Conservation (phyloP, 2,329 filamentous ascomycete species). For the Sclerotinia borealis region DNA sequence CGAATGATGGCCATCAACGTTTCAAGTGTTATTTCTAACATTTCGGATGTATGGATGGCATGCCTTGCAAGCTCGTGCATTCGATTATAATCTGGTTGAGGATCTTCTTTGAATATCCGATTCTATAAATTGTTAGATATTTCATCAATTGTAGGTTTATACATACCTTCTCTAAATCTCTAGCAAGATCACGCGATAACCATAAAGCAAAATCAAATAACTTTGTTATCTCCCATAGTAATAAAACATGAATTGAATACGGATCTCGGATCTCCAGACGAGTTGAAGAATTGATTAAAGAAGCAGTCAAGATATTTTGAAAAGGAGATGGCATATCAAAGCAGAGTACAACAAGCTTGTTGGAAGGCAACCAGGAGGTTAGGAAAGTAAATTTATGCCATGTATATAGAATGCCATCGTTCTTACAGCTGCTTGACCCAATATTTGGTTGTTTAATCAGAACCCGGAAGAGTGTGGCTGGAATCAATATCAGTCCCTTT, state of each 20-base stretch:
- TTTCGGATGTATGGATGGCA: constrained; percentile 3
- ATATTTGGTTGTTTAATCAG: background rate
- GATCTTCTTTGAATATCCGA: background rate
- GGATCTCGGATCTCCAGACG: background rate
- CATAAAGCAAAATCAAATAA: constrained; percentile 3
- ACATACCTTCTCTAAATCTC: constrained; percentile 3
- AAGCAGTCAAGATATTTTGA: background rate
- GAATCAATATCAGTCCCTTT: background rate
- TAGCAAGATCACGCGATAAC: background rate
- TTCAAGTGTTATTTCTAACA: constrained; percentile 1
- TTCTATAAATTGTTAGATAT: background rate
- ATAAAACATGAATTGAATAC: background rate
- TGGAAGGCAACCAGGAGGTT: background rate
- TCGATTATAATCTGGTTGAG: background rate
- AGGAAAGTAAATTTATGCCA: constrained; percentile 4
- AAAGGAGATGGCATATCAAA: background rate
- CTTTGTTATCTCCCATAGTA: constrained; percentile 4
- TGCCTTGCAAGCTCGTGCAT: constrained; percentile 8
- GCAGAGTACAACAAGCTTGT: background rate
- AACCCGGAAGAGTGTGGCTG: constrained; percentile 1
- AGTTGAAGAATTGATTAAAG: background rate
- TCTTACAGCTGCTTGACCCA: background rate
- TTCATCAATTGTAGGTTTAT: background rate
- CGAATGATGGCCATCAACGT: background rate
- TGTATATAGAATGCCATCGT: background rate